These are phyloP conservation scores for Cyanidium caldarium DNA, from an alignment of 23 red algal genomes.

Conservation along the genomic window DNA sequence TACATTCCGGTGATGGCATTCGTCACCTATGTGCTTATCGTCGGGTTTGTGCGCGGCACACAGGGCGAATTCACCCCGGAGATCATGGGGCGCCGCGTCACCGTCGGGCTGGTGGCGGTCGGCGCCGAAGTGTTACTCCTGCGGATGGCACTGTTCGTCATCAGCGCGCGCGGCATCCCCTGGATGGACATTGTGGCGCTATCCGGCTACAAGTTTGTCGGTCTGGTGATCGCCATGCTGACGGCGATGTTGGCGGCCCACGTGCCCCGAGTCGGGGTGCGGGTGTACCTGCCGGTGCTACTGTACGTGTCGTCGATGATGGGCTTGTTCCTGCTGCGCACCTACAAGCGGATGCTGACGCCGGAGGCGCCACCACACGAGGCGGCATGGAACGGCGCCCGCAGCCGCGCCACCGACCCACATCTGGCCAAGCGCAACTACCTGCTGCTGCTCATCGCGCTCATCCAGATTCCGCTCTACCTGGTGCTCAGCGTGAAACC, in stretches of 20 bases:
- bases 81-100: constrained; percentile 45
- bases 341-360: constrained; percentile 51
- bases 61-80: constrained; percentile 64
- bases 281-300: constrained; percentile 41
- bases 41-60: constrained; percentile 75
- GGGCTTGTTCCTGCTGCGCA: constrained; percentile 89
- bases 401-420: background rate
- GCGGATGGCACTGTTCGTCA: constrained; percentile 59
- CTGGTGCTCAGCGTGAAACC: constrained; percentile 39
- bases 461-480: constrained; percentile 81
- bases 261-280: background rate
- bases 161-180: constrained; percentile 36
- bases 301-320: constrained; percentile 68
- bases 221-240: constrained; percentile 41
- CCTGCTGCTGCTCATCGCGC: constrained; percentile 50
- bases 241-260: constrained; percentile 9
- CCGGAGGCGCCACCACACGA: background rate
- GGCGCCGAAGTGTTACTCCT: constrained; percentile 69
- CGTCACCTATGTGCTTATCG: constrained; percentile 80
- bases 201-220: constrained; percentile 94
- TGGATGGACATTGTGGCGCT: constrained; percentile 86
- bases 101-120: constrained; percentile 47
- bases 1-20: constrained; percentile 92
- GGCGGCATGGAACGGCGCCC: constrained; percentile 22
- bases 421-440: constrained; percentile 49